A percentile compares a stretch with the other conserved stretches of the same genome.
phyloP scores from a whole-genome alignment of 164 flowering plant species.

The Pachysandra terminalis region DNA sequence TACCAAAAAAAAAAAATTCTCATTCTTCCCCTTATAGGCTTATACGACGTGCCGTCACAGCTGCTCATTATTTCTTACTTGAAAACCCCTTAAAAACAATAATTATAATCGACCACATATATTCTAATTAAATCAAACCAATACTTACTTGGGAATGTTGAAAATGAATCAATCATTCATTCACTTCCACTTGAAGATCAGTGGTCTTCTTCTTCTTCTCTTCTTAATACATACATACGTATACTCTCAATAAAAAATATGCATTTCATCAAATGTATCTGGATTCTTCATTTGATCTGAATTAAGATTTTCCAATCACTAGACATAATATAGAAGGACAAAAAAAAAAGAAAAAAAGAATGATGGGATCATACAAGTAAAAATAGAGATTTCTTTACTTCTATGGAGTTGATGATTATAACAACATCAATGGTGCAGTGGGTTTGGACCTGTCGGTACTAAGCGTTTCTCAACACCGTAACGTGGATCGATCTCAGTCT shows the following conservation, averaged over 20 bases:
- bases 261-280: background rate
- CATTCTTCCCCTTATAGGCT: too few species aligned
- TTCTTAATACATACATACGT: too few species aligned
- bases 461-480: slow-evolving; percentile 38
- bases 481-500: slow-evolving; percentile 42
- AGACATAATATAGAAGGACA: too few species aligned
- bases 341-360: background rate
- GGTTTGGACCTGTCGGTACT: slow-evolving; percentile 59
- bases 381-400: background rate
- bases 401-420: background rate
- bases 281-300: slow-evolving; percentile 2
- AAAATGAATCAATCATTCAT: too few species aligned
- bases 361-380: background rate
- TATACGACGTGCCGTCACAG: background rate
- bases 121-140: too few species aligned
- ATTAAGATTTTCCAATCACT: background rate
- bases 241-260: background rate
- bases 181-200: slow-evolving; percentile 18
- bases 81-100: too few species aligned
- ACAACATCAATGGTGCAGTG: slow-evolving; percentile 35
- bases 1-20: too few species aligned
- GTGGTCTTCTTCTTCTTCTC: background rate
- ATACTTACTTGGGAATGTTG: too few species aligned
- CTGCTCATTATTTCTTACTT: background rate
- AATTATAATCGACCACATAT: too few species aligned